Evolutionary conservation across 1,284 basidiomycete genomes (phyloP), one percentile per base, ranked within the genome.

Genomic region (Earliella scabrosa): DNA sequence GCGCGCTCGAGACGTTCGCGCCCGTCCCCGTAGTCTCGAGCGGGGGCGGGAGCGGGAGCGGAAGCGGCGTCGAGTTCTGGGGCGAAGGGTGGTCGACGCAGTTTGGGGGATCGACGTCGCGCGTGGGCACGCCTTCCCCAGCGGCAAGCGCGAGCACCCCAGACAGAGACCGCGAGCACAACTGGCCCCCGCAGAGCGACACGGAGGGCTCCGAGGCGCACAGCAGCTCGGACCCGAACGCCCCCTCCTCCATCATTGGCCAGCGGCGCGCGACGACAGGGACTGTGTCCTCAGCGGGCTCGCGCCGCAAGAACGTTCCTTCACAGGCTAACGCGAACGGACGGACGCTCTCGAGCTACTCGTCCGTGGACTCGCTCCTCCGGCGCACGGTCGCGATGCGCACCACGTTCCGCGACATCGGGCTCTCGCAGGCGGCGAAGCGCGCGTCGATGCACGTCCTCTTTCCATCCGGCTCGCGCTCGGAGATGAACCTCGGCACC

Each of bases 351-450:
- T 64, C 61, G 4, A 67, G 60, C 50, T 70, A 70, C 51, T 63
- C 70, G 0, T 71, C 70, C 5, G 68, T 58, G 3, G 70, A 71
- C 45, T 71, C 70, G 3, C 56, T 69, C 3, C 52, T 67, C 9
- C 52, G 57, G 54, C 64, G 62, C 20, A 66, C 63, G 2, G 49
- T 65, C 20, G 39, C 65, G 46, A 52, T 60, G 50, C 59, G 59
- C 26, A 44, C 59, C 47, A 61, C 32, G 50, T 32, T 34, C 40
- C 29, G 29, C 29, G 29, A 31, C 7, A 6, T 31, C 13, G n/a
- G 39, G 49, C 18, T 52, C 50, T n/a, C 36, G 32, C 43, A 52
- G 49, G 43, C n/a, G n/a, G n/a, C 49, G 27, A 58, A 50, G 50
- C 59, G 59, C 26, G 53, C 54, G 24, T 59, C 57, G n/a, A 44